phyloP scores from a whole-genome alignment of 2,329 filamentous ascomycete species.

The Aspergillus fumigatus region DNA sequence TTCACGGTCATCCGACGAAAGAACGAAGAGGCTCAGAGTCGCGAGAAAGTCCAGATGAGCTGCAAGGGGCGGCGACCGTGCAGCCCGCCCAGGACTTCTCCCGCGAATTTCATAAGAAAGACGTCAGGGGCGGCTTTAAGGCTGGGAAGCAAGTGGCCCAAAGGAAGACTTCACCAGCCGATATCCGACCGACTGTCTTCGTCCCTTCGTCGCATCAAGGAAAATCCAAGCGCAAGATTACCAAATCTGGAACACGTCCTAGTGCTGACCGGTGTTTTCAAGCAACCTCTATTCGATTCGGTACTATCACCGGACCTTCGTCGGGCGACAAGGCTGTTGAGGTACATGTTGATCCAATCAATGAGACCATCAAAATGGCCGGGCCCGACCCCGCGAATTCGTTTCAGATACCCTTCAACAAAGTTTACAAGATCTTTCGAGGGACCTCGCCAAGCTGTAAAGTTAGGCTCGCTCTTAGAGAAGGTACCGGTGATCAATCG shows the following conservation, averaged over 20 bases:
- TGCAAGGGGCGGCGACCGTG: conserved; percentile 36
- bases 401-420: conserved; percentile 15
- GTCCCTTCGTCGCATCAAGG: conserved; percentile 8
- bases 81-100: conserved; percentile 13
- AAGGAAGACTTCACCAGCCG: conserved; percentile 25
- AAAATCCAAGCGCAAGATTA: conserved; percentile 6
- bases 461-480: conserved; percentile 24
- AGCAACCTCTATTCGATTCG: conserved; percentile 20
- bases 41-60: conserved; percentile 38
- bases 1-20: conserved; percentile 2
- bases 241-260: neutral
- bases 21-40: conserved; percentile 7
- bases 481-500: conserved; percentile 7
- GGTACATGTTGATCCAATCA: conserved; percentile 12
- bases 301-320: conserved; percentile 8
- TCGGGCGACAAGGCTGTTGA: conserved; percentile 4
- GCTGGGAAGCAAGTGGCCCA: neutral
- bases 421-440: conserved; percentile 16
- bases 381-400: neutral
- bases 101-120: conserved; percentile 2
- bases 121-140: conserved; percentile 2
- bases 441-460: conserved; percentile 23
- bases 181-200: conserved; percentile 31
- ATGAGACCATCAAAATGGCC: conserved; percentile 7
- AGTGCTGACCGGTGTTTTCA: conserved; percentile 10